Conservation (phyloP, 176 grass and related monocot genomes). For the bread wheat (Triticum aestivum) region IWGSC_CS_RefSeq_v2.1 NC_057798.1:665713823-665714322, state of each 20-base stretch:
- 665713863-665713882: neutral
- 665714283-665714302: too few relatives aligned
- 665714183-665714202: conserved; percentile 14
- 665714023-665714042: too few relatives aligned
- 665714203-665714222: neutral
- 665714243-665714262: too few relatives aligned
- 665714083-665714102: neutral
- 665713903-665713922: too few relatives aligned
- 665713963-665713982: too few relatives aligned
- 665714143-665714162: conserved; percentile 13
- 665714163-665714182: neutral
- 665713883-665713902: neutral
- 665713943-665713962: neutral
- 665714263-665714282: too few relatives aligned
- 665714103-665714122: neutral
- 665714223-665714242: neutral
- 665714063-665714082: too few relatives aligned
- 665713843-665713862: conserved; percentile 9
- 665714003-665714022: too few relatives aligned
- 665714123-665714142: neutral
- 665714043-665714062: too few relatives aligned
- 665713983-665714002: too few relatives aligned
- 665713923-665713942: neutral
- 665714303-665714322: too few relatives aligned
- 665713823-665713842: neutral